A percentile compares a stretch with the other conserved stretches of the same genome.
phyloP scores from a whole-genome alignment of 2,329 filamentous ascomycete genomes.

The Paraconiothyrium sp. region DNA sequence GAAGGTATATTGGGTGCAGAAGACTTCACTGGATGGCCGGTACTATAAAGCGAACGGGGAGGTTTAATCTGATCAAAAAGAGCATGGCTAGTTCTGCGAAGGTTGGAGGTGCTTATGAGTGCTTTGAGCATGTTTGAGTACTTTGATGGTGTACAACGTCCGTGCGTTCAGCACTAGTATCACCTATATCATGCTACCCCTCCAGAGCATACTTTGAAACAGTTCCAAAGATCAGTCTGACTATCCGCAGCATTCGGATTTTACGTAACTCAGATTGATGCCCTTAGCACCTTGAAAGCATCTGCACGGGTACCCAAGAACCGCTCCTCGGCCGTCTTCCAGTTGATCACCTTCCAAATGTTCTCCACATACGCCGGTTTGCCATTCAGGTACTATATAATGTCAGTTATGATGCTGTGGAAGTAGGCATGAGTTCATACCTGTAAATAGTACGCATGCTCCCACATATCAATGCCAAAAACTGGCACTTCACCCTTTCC shows the following conservation, averaged over 20 bases:
- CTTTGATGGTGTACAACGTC: slow-evolving; percentile 32
- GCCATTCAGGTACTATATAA: slow-evolving; percentile 73
- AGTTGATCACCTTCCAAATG: slow-evolving; percentile 82
- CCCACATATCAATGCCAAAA: slow-evolving; percentile 89
- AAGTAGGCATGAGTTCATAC: slow-evolving; percentile 47
- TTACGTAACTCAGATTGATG: slow-evolving; percentile 33
- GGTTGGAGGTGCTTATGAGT: slow-evolving; percentile 39
- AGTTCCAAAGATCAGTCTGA: not conserved
- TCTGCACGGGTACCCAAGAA: slow-evolving; percentile 60
- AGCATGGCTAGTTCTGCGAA: not conserved
- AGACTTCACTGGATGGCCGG: not conserved
- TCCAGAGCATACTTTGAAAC: not conserved
- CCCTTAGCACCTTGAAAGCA: slow-evolving; percentile 51
- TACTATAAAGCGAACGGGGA: not conserved
- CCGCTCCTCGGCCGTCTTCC: slow-evolving; percentile 73
- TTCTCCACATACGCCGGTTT: slow-evolving; percentile 79
- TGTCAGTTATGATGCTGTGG: slow-evolving; percentile 12
- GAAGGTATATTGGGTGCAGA: not conserved
- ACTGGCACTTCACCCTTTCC: slow-evolving; percentile 70
- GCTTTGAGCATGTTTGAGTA: slow-evolving; percentile 51
- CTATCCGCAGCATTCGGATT: not conserved
- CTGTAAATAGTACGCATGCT: slow-evolving; percentile 91
- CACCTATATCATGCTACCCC: not conserved
- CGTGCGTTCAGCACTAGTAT: slow-evolving; percentile 28
- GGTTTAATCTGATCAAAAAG: not conserved